Evolutionary conservation across 331 rosid species (phyloP), one percentile per base, ranked within the genome.

Genomic region (Acacia concinna): DNA sequence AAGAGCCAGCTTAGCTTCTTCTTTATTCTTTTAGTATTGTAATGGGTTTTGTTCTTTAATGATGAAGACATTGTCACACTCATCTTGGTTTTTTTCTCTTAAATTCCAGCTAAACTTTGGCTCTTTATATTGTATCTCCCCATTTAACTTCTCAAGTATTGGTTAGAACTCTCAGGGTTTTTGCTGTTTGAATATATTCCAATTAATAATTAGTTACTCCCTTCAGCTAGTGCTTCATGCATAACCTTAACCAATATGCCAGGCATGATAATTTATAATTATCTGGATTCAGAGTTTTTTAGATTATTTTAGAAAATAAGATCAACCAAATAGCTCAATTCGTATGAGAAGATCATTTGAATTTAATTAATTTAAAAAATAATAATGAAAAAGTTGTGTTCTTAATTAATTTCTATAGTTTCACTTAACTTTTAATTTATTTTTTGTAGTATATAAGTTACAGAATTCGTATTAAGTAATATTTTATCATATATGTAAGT

Each of bases 21-120:
- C 85, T 84, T 86, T 89, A 81, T 87, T 85, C 86, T 87, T 81
- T 85, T 87, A 84, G 87, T 88, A 87, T 77, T 77, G 83, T 86
- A 82, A 79, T 87, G 47, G 69, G 74, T 57, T 68, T 88, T 84
- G 57, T 57, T 82, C 79, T 84, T 87, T 80, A 83, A 87, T 84
- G 84, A 85, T 81, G 79, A 79, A 81, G 77, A 84, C 49, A 79
- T 83, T 74, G 81, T 82, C 88, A 73, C 76, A 59, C 75, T 47
- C 79, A 83, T 79, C 78, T 83, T 59, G 56, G 75, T 83, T 84
- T 87, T 77, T 9, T 9, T 6, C 1, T 1, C 0, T 49, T 43
- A 2, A 65, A 35, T 37, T 37, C 52, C 44, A 15, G 51, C 57
- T 63, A 30, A 76, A 21, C 11, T 11, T 64, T 66, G 52, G 46